Evolutionary conservation across 495 filamentous ascomycete genomes (phyloP), one percentile per base, ranked within the genome.

Genomic region (Glutinoglossum americanum): DNA sequence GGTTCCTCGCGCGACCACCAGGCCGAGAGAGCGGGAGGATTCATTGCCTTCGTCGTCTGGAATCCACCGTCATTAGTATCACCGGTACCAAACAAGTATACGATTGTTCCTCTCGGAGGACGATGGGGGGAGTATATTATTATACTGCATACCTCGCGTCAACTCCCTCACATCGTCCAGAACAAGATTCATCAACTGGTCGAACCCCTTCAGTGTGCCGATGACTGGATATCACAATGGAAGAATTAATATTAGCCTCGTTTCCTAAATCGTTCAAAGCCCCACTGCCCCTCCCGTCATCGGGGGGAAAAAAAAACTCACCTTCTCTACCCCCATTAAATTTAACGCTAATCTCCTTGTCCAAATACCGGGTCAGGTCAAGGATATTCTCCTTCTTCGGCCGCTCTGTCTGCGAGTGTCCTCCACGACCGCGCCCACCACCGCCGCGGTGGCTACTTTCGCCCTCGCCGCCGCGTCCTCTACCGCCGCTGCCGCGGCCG

Each of bases 321-420:
- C 90, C 89, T 75, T 97, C 89, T 60, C 92, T 74, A 4, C 92
- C 92, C 25, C 92, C 92, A 64, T 85, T 95, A 67, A 98, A 97
- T 72, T 97, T 96, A 60, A 97, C 92, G 4, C 77, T 81, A 56
- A 98, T 84, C 64, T 83, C 76, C 76, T 95, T 90, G 69, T 97
- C 92, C 81, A 94, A 88, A 66, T 95, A 98, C 73, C 93, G 93
- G 66, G 74, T 79, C 60, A 98, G 72, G 62, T 98, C 92, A 23
- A 98, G 78, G 64, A 98, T 98, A 66, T 96, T 95, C 68, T 98
- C 90, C 73, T 96, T 95, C 78, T 94, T 95, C 59, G 89, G 87
- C 62, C 85, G 82, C 66, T 87, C 49, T 59, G 44, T 5, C 58
- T 53, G 26, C 55, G 47, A 41, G 56, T 59, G 59, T 59, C 62